Base-by-base conservation (phyloP, 805 yeast genomes). In the Zygoascus biomembranicola region DNA sequence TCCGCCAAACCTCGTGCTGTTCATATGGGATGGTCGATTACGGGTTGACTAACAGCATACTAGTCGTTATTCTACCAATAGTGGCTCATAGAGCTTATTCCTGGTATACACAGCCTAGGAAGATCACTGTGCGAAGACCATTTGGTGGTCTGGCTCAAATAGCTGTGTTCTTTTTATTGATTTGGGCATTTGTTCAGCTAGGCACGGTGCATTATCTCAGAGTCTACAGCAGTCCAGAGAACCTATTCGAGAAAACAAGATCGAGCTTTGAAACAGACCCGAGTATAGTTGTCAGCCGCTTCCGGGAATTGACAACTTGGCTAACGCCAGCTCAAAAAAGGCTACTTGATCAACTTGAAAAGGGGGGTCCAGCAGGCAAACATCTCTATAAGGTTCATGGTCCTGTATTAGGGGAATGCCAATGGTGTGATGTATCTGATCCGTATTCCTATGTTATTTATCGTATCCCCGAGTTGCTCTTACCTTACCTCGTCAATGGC, bases 381-480 rank as follows among this genome's bases (percentile, higher is more conserved):
- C 43, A 47, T 11, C 49, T 60, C 37, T 61, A 59, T 43, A 50
- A 61, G 8, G 43, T 60, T 1, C 58, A 52, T 48, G 64, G 64
- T 10, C 58, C 62, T n/a, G 57, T 60, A 6, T 39, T 60, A 32
- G 56, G 51, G 5, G 52, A 50, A 20, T 61, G 64, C 39, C 54
- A 54, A 11, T 61, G 63, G 63, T 61, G 64, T 46, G 50, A 48
- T 11, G 43, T 52, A 19, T 48, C 50, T 26, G 45, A 50, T 5
- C 56, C 43, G 8, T 43, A 41, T n/a, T 47, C 58, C 6, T 60
- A 53, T 31, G 32, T 59, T 31, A 31, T 54, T 43, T 61, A 57
- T 49, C 35, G 52, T 3, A 32, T 57, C n/a, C 62, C 63, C 13
- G 49, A 50, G 26, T 43, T 55, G 11, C 32, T 52, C 6, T 43